Conservation (phyloP, 208 protist species). For the Vickermania ingenoplastis region DNA sequence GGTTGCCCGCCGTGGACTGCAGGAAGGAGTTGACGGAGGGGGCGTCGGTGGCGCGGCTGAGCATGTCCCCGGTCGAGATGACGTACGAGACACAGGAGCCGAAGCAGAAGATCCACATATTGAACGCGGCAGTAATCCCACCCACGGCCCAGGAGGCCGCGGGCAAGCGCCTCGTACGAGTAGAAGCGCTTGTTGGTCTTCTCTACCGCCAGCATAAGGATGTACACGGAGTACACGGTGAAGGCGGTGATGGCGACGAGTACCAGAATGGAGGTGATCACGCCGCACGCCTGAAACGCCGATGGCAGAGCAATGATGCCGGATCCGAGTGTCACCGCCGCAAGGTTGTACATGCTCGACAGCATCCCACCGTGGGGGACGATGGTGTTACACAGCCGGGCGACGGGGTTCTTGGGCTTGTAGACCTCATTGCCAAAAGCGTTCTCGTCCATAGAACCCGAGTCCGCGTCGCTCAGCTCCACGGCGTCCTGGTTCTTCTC, state of each 20-base stretch:
- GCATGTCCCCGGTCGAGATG: slow-evolving; percentile 58
- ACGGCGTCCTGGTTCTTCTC: slow-evolving; percentile 8
- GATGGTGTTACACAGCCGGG: slow-evolving; percentile 11
- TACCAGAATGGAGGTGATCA: slow-evolving; percentile 39
- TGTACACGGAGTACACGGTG: slow-evolving; percentile 74
- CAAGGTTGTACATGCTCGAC: slow-evolving; percentile 62
- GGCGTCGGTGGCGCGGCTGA: slow-evolving; percentile 38
- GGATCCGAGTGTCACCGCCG: slow-evolving; percentile 64
- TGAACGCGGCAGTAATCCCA: slow-evolving; percentile 63
- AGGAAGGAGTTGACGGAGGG: slow-evolving; percentile 21
- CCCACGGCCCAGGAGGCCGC: slow-evolving; percentile 40
- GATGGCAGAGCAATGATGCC: slow-evolving; percentile 65
- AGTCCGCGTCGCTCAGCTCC: neutral
- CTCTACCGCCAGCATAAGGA: slow-evolving; percentile 44
- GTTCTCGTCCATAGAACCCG: neutral
- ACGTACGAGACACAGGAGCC: slow-evolving; percentile 73
- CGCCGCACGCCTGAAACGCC: slow-evolving; percentile 53
- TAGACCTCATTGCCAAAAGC: slow-evolving; percentile 10
- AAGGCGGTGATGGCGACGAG: slow-evolving; percentile 30
- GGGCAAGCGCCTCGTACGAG: slow-evolving; percentile 75
- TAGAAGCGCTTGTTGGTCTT: slow-evolving; percentile 60
- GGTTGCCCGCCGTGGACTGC: slow-evolving; percentile 23
- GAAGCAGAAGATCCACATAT: slow-evolving; percentile 79
- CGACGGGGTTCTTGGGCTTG: slow-evolving; percentile 18
- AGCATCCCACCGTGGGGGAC: slow-evolving; percentile 63